phyloP scores from a whole-genome alignment of 192 early-diverging fungal species.

The Podila epicladia region DNA sequence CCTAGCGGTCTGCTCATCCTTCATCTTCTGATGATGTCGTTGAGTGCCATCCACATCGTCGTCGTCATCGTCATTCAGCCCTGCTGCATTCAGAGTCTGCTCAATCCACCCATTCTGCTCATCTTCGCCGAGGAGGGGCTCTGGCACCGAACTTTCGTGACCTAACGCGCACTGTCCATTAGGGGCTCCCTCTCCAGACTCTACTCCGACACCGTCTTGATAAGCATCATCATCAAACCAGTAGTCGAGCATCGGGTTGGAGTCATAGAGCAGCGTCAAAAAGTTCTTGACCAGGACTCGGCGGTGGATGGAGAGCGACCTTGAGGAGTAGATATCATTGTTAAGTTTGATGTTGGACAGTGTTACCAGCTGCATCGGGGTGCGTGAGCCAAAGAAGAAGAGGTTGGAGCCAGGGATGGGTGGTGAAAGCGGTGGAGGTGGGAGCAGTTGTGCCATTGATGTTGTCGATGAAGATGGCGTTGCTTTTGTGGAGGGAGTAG shows the following conservation, averaged over 20 bases:
- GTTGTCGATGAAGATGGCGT: background rate
- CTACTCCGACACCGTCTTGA: too few species aligned
- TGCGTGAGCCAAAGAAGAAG: conserved; percentile 1
- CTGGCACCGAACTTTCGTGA: conserved; percentile 16
- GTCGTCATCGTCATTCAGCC: conserved; percentile 24
- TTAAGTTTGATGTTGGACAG: conserved; percentile 39
- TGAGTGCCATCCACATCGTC: background rate
- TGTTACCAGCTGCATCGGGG: conserved; percentile 22
- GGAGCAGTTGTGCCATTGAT: background rate
- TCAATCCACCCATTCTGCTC: conserved; percentile 49
- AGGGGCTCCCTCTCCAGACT: background rate
- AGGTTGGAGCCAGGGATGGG: background rate
- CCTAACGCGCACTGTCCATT: conserved; percentile 19
- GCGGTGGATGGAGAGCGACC: conserved; percentile 39
- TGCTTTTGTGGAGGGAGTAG: background rate
- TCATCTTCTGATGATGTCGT: background rate
- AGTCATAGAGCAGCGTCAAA: conserved; percentile 26
- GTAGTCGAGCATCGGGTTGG: conserved; percentile 3
- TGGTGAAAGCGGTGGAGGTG: background rate
- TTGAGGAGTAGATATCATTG: conserved; percentile 34
- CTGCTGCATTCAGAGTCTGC: conserved; percentile 27
- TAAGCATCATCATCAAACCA: background rate
- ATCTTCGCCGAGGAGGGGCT: conserved; percentile 25
- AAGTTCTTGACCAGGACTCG: conserved; percentile 52
- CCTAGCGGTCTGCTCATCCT: background rate